phyloP scores from a whole-genome alignment of 345 rosid genomes.

The Durio zibethinus region DNA sequence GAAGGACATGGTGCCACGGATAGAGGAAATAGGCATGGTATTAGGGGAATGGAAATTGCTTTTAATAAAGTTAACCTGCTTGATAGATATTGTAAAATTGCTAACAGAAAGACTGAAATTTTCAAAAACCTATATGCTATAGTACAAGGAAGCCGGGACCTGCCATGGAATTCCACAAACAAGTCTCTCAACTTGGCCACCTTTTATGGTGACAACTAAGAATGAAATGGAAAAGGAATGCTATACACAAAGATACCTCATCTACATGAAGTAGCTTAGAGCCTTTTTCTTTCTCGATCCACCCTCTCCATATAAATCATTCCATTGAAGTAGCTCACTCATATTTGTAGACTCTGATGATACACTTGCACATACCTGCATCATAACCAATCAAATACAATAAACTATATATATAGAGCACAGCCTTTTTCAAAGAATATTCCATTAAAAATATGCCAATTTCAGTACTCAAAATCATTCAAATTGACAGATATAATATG shows the following conservation, averaged over 20 bases:
- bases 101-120: slow-evolving; percentile 8
- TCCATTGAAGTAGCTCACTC: slow-evolving; percentile 96
- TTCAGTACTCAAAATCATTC: background rate
- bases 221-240: slow-evolving; percentile 28
- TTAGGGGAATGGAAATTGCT: background rate
- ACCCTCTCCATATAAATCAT: slow-evolving; percentile 95
- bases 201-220: slow-evolving; percentile 12
- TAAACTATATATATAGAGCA: background rate
- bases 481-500: too few species aligned
- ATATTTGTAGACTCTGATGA: slow-evolving; percentile 91
- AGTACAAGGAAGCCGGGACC: slow-evolving; percentile 32
- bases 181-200: slow-evolving; percentile 21
- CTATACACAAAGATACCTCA: slow-evolving; percentile 32
- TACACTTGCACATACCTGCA: slow-evolving; percentile 95
- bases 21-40: background rate
- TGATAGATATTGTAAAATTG: slow-evolving; percentile 5
- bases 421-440: background rate
- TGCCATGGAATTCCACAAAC: slow-evolving; percentile 26
- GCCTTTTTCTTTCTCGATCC: slow-evolving; percentile 90
- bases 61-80: slow-evolving; percentile 13
- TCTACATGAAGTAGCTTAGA: slow-evolving; percentile 96
- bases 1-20: background rate
- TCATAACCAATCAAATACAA: background rate
- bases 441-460: background rate
- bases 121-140: slow-evolving; percentile 29